Evolutionary conservation across 352 stramenopile genomes (phyloP).

Genomic region (Pythium sp.): DNA sequence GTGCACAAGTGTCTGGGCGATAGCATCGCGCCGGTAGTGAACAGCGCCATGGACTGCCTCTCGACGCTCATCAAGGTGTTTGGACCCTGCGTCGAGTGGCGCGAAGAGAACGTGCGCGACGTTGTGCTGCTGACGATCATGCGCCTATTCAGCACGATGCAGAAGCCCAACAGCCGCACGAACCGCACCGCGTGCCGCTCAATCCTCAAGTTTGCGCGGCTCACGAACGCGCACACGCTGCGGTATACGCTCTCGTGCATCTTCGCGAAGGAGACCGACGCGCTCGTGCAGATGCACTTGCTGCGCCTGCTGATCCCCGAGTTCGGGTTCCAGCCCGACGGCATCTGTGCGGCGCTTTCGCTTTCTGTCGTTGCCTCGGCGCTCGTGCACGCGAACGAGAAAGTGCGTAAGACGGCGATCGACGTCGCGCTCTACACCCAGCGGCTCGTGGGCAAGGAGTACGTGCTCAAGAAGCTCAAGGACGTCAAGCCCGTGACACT

Average conservation of each 20-base stretch:
- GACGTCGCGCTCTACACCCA: slow-evolving; percentile 80
- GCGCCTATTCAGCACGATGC: slow-evolving; percentile 62
- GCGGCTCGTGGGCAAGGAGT: slow-evolving; percentile 65
- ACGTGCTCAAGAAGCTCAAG: slow-evolving; percentile 65
- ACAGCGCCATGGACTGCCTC: slow-evolving; percentile 66
- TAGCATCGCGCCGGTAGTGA: slow-evolving; percentile 72
- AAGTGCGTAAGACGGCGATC: slow-evolving; percentile 66
- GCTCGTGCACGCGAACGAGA: slow-evolving; percentile 62
- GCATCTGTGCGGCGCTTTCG: slow-evolving; percentile 55
- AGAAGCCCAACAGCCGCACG: slow-evolving; percentile 75
- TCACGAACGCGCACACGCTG: slow-evolving; percentile 64
- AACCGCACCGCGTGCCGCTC: slow-evolving; percentile 73
- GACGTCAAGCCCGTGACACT: slow-evolving; percentile 75
- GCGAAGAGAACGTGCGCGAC: slow-evolving; percentile 54
- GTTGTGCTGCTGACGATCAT: slow-evolving; percentile 63
- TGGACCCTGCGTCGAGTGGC: slow-evolving; percentile 71
- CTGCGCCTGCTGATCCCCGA: slow-evolving; percentile 70
- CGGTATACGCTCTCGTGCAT: slow-evolving; percentile 72
- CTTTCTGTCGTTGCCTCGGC: slow-evolving; percentile 43
- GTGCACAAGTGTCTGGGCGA: slow-evolving; percentile 60
- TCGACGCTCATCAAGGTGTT: slow-evolving; percentile 74
- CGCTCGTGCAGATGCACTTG: slow-evolving; percentile 81
- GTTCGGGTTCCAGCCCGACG: slow-evolving; percentile 73
- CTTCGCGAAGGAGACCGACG: slow-evolving; percentile 64
- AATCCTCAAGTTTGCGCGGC: slow-evolving; percentile 68